A percentile compares a stretch with the other conserved stretches of the same genome.
These are phyloP conservation scores for Margaritispora aquatica DNA, from an alignment of 495 filamentous ascomycete genomes.

Conservation along the genomic window DNA sequence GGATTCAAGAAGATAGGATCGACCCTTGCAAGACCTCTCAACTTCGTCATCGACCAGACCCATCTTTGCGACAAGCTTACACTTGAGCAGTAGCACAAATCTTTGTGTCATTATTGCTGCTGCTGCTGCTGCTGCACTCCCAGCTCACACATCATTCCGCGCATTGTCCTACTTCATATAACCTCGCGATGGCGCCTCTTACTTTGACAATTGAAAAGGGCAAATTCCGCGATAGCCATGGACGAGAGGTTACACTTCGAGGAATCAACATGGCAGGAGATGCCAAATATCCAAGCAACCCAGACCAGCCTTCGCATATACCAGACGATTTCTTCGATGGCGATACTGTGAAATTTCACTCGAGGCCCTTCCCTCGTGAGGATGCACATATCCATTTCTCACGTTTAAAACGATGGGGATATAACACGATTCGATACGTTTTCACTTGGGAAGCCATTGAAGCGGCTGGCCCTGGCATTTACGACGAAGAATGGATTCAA, in stretches of 20 bases:
- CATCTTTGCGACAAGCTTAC: too few relatives aligned
- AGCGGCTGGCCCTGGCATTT: conserved; percentile 83
- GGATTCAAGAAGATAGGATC: too few relatives aligned
- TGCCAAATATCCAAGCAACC: conserved; percentile 63
- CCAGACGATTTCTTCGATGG: conserved; percentile 82
- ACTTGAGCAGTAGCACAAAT: neutral
- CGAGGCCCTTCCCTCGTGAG: conserved; percentile 72
- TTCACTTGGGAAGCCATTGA: conserved; percentile 99
- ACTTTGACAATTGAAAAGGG: conserved; percentile 74
- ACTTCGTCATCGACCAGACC: conserved; percentile 3
- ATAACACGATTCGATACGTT: conserved; percentile 92
- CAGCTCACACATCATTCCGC: neutral
- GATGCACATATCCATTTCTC: conserved; percentile 86
- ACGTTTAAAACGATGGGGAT: conserved; percentile 80
- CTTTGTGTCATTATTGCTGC: too few relatives aligned
- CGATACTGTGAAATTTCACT: conserved; percentile 85
- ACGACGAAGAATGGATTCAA: conserved; percentile 90
- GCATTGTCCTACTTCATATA: neutral
- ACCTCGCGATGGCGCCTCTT: conserved; percentile 37
- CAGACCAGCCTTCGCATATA: conserved; percentile 75
- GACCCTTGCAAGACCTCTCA: neutral
- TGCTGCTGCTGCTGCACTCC: too few relatives aligned
- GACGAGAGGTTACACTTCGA: conserved; percentile 50
- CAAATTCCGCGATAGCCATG: conserved; percentile 60
- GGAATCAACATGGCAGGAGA: conserved; percentile 63